phyloP scores from a whole-genome alignment of 2,329 filamentous ascomycete species.

The Pseudocercospora macadamiae region DNA sequence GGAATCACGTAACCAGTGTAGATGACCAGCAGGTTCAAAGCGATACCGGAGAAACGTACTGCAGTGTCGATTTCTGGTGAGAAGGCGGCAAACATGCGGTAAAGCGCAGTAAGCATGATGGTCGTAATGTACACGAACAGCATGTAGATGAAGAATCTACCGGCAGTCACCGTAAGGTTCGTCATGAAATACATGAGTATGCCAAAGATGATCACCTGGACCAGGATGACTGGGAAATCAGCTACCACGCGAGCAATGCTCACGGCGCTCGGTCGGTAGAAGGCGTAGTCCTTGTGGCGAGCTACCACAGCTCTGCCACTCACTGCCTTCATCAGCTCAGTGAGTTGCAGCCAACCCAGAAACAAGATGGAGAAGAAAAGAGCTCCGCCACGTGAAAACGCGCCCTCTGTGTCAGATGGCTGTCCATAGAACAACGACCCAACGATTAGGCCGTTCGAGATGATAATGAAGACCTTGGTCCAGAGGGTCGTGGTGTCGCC shows the following conservation, averaged over 20 bases:
- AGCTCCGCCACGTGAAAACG: conserved; percentile 65
- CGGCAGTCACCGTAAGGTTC: conserved; percentile 59
- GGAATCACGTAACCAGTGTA: conserved; percentile 71
- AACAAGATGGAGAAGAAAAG: conserved; percentile 70
- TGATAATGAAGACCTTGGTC: conserved; percentile 78
- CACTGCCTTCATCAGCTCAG: conserved; percentile 77
- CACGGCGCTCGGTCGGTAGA: conserved; percentile 70
- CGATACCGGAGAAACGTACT: conserved; percentile 65
- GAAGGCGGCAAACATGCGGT: conserved; percentile 67
- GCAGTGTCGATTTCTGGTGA: conserved; percentile 68
- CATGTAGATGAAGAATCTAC: conserved; percentile 69
- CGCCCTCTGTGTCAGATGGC: conserved; percentile 60
- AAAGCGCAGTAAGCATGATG: conserved; percentile 65
- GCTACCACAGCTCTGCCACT: conserved; percentile 70
- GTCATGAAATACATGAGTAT: conserved; percentile 70
- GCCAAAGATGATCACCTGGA: conserved; percentile 62
- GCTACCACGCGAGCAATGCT: conserved; percentile 63
- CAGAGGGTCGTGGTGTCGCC: conserved; percentile 75
- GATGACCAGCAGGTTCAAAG: conserved; percentile 64
- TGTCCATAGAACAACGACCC: conserved; percentile 77
- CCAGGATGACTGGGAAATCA: conserved; percentile 63
- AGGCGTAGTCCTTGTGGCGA: conserved; percentile 69
- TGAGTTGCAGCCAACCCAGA: conserved; percentile 71
- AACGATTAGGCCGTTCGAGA: conserved; percentile 74
- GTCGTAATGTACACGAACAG: conserved; percentile 67